phyloP scores from a whole-genome alignment of 257 asterid genomes.

The Hygrophila difformis region DNA sequence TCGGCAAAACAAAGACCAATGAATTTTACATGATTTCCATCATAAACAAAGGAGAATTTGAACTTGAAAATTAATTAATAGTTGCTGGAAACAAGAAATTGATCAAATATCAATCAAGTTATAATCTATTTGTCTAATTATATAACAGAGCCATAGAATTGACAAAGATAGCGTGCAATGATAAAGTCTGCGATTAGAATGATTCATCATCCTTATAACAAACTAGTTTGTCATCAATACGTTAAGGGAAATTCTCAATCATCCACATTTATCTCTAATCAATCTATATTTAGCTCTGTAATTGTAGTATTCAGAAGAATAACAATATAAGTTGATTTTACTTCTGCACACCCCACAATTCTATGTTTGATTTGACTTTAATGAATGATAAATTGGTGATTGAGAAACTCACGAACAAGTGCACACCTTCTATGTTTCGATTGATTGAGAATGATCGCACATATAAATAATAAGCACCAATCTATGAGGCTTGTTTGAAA shows the following conservation, averaged over 20 bases:
- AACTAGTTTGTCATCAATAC: neutral
- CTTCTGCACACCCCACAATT: neutral
- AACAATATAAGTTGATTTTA: neutral
- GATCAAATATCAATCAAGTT: neutral
- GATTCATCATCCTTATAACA: neutral
- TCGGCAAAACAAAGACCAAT: neutral
- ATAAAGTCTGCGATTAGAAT: neutral
- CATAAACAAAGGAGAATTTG: neutral
- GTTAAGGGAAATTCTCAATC: too few relatives aligned
- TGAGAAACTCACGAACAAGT: neutral
- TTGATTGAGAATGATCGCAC: too few relatives aligned
- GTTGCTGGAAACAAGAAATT: too few relatives aligned
- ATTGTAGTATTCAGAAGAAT: too few relatives aligned
- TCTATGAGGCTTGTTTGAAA: too few relatives aligned
- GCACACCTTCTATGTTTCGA: too few relatives aligned
- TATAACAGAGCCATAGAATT: neutral
- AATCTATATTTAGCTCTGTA: too few relatives aligned
- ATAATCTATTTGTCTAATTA: neutral
- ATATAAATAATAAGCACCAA: too few relatives aligned
- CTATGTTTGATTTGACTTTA: neutral
- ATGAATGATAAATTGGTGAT: neutral
- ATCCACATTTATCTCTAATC: too few relatives aligned
- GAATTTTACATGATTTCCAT: slow-evolving; percentile 4
- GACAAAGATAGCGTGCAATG: neutral
- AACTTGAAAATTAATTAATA: too few relatives aligned